A percentile compares a stretch with the other conserved stretches of the same genome.
Evolutionary conservation across 2,329 filamentous ascomycete genomes (phyloP).

Genomic region (Fusarium siculi): DNA sequence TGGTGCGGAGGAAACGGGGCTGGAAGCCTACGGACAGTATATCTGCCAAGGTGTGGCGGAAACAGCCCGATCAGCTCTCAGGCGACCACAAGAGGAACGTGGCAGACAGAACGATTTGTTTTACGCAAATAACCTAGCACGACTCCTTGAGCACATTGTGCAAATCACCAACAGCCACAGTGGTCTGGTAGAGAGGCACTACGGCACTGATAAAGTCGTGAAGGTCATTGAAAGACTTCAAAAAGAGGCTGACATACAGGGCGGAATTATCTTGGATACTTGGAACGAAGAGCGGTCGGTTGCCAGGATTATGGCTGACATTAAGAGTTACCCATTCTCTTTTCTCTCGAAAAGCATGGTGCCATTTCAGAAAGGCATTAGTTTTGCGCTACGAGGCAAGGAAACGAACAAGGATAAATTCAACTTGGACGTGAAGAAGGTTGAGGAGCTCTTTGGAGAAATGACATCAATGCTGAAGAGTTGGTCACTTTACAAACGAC

Average conservation of each 20-base stretch:
- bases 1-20: background rate
- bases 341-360: background rate
- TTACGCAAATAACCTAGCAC: background rate
- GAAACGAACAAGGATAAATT: background rate
- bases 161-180: background rate
- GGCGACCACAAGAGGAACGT: fast-evolving
- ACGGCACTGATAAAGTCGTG: background rate
- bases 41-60: background rate
- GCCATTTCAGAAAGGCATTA: background rate
- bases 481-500: background rate
- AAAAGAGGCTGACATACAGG: background rate
- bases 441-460: background rate
- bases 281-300: background rate
- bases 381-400: background rate
- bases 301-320: background rate
- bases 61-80: background rate
- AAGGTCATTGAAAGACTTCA: background rate
- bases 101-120: background rate
- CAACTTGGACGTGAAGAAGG: background rate
- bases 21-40: background rate
- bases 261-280: background rate
- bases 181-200: background rate
- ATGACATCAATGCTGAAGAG: background rate
- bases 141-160: background rate
- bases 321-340: background rate